A percentile compares a stretch with the other conserved stretches of the same genome.
phyloP scores from a whole-genome alignment of 225 moss, liverwort and hornwort species.

The Bryum argenteum region DNA sequence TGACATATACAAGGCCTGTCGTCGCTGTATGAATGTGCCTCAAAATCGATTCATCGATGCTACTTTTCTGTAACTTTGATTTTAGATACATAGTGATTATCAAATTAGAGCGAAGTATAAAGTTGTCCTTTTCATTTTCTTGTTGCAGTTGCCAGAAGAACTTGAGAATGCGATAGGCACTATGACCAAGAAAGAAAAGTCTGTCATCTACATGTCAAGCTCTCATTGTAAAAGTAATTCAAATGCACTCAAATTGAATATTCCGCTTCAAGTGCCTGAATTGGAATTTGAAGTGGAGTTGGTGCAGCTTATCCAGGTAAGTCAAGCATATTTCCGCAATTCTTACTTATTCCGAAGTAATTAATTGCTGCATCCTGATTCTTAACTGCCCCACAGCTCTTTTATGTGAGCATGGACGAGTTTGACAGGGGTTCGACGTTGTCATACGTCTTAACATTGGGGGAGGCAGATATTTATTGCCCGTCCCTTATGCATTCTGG shows the following conservation, averaged over 20 bases:
- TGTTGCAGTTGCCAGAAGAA: constrained; percentile 78
- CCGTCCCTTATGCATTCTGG: constrained; percentile 24
- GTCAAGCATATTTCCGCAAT: neutral
- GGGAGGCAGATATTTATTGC: constrained; percentile 14
- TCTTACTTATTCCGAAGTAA: constrained; percentile 21
- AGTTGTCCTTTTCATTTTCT: constrained; percentile 14
- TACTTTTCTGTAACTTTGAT: constrained; percentile 8
- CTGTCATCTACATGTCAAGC: constrained; percentile 68
- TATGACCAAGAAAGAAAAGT: constrained; percentile 87
- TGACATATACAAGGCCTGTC: constrained; percentile 8
- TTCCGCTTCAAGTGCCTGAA: constrained; percentile 67
- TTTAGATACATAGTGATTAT: neutral
- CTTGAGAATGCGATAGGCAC: constrained; percentile 89
- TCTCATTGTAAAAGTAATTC: constrained; percentile 58
- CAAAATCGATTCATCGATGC: neutral
- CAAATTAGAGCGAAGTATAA: constrained; percentile 9
- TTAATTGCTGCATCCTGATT: constrained; percentile 12
- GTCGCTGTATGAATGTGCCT: constrained; percentile 12
- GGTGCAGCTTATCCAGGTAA: constrained; percentile 86
- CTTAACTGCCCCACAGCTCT: constrained; percentile 16
- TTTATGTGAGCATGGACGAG: constrained; percentile 6
- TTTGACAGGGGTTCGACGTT: neutral
- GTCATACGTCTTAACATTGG: constrained; percentile 18
- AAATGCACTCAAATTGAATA: constrained; percentile 62
- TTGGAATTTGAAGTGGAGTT: constrained; percentile 94